These are phyloP conservation scores for Suhomyces vadensis DNA, from an alignment of 805 yeast genomes.

Conservation along the genomic window DNA sequence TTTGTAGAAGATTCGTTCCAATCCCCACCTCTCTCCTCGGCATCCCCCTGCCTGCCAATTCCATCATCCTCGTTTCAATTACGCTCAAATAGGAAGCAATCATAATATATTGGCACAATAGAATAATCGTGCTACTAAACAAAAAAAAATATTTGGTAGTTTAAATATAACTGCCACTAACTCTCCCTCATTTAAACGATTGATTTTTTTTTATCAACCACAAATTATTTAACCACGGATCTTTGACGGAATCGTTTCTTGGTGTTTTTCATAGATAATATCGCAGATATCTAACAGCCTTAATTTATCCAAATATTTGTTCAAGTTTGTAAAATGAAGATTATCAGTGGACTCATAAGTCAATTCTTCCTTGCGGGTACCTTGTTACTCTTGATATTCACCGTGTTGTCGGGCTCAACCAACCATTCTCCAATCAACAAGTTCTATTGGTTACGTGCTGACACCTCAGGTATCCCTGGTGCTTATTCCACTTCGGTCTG, in stretches of 20 bases:
- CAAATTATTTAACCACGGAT: too few species aligned
- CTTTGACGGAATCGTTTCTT: too few species aligned
- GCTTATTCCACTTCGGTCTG: constrained; percentile 64
- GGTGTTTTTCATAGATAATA: too few species aligned
- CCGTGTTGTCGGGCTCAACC: constrained; percentile 66
- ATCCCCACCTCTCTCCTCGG: too few species aligned
- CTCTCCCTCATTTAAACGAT: neutral
- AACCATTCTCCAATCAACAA: constrained; percentile 58
- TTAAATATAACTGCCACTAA: constrained; percentile 1
- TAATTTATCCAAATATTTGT: neutral
- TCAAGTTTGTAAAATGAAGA: constrained; percentile 26
- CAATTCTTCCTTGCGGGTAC: constrained; percentile 44
- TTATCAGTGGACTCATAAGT: constrained; percentile 34
- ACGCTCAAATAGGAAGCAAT: constrained; percentile 7
- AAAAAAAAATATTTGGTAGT: neutral
- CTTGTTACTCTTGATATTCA: constrained; percentile 56
- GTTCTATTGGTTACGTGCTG: constrained; percentile 81
- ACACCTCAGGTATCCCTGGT: constrained; percentile 55
- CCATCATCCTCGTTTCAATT: neutral
- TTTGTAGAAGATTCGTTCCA: too few species aligned
- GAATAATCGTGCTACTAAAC: constrained; percentile 2
- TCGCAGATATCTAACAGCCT: neutral
- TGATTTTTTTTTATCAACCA: neutral
- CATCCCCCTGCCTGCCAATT: neutral
- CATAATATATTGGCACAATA: constrained; percentile 5